Evolutionary conservation across 2,329 filamentous ascomycete genomes (phyloP).

Genomic region (Colletotrichum sp.): DNA sequence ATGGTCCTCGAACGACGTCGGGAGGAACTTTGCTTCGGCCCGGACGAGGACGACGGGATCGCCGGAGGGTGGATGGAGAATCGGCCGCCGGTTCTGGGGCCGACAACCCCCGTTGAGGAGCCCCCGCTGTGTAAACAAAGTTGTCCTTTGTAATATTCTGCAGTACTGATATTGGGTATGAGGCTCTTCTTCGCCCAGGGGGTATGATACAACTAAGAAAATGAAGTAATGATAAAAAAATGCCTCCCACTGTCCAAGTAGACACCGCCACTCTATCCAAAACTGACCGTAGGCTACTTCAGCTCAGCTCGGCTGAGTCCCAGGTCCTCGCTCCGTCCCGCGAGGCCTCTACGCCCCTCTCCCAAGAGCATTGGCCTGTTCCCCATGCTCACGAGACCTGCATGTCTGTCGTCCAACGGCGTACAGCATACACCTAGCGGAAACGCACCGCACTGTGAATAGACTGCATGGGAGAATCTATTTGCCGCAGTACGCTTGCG

Average conservation of each 20-base stretch:
- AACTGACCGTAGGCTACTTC: not conserved
- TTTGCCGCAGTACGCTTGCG: not conserved
- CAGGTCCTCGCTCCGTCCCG: not conserved
- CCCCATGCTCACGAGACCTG: not conserved
- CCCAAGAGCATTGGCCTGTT: not conserved
- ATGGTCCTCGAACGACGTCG: not conserved
- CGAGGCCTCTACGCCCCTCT: not conserved
- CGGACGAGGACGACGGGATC: not conserved
- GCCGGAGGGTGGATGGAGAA: not conserved
- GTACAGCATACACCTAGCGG: not conserved
- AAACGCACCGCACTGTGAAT: not conserved
- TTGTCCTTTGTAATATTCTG: not conserved
- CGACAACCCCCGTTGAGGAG: not conserved
- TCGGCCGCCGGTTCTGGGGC: not conserved
- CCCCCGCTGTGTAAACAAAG: not conserved
- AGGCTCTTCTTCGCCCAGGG: not conserved
- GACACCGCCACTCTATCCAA: not conserved
- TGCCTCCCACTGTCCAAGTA: not conserved
- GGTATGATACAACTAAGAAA: not conserved
- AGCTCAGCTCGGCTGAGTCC: not conserved
- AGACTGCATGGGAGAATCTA: not conserved
- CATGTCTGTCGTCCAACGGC: conserved; percentile 1
- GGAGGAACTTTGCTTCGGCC: not conserved
- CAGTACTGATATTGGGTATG: not conserved
- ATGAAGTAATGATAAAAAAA: not conserved